Evolutionary conservation across 352 stramenopile species (phyloP), one percentile per base, ranked within the genome.

Genomic region (Pythium rishiriense): DNA sequence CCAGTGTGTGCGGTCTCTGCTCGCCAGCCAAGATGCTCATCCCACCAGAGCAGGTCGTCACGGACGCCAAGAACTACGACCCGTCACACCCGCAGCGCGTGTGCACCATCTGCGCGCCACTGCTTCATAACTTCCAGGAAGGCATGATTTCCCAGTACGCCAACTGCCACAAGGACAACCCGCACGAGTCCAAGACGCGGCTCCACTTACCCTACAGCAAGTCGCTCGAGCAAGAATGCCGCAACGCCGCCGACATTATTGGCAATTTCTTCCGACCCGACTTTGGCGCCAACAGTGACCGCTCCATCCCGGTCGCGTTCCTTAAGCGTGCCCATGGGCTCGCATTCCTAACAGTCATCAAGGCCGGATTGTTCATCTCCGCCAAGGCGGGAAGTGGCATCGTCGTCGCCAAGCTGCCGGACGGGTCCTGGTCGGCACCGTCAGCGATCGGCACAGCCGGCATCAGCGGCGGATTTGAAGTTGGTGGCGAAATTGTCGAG

Each of bases 361-460:
- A 94, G 51, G 88, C 85, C 9, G 88, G 88, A 0, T 48, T 96
- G 21, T 65, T 96, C n/a, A 88, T 93, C 39, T 90, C 85, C 3
- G 88, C 85, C 46, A 93, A 91, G 59, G 75, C 88, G 26, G 88
- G 88, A 28, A 93, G 79, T 0, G 88, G 88, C 37, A 83, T 98
- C 29, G 96, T 98, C 12, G 92, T 98, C 48, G 89, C 91, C 12
- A 91, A 96, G 37, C 60, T 97, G 0, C 75, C 80, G 10, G 78
- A 95, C 56, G 81, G 88, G 15, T 74, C 80, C 24, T 98, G 95
- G 95, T 97, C 87, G 22, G 91, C 94, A 10, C 95, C 95, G 1
- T 97, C 85, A 28, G 96, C 96, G 10, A 98, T 98, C 64, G 93
- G 93, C n/a, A 94, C 91, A 0, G 86, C 84, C 0, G 93, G 94